phyloP scores from a whole-genome alignment of 83 land plant species.

The Larix sibirica region DNA sequence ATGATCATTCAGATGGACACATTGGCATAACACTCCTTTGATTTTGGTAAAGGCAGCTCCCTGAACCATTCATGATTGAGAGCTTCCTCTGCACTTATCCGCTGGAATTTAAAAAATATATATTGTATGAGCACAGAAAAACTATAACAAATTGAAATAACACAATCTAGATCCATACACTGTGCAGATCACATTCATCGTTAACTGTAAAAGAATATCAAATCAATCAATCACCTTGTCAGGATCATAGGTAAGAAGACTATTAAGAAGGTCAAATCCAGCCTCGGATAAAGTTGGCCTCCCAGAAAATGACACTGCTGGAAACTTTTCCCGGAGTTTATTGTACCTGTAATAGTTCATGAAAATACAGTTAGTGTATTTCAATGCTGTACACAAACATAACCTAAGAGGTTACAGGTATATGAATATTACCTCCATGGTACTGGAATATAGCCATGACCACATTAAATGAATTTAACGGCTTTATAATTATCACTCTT shows the following conservation, averaged over 20 bases:
- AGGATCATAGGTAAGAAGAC: slow-evolving; percentile 79
- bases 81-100: slow-evolving; percentile 93
- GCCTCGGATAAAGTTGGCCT: slow-evolving; percentile 70
- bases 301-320: slow-evolving; percentile 57
- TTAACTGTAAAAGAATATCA: too few relatives aligned
- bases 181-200: too few relatives aligned
- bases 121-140: too few relatives aligned
- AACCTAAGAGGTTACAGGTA: too few relatives aligned
- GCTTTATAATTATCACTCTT: too few relatives aligned
- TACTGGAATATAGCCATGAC: too few relatives aligned
- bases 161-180: too few relatives aligned
- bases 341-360: neutral
- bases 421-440: too few relatives aligned
- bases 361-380: too few relatives aligned
- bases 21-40: slow-evolving; percentile 86
- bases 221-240: slow-evolving; percentile 40
- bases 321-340: slow-evolving; percentile 49
- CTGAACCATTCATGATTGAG: slow-evolving; percentile 90
- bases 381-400: too few relatives aligned
- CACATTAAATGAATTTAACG: too few relatives aligned
- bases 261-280: slow-evolving; percentile 77
- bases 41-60: slow-evolving; percentile 88
- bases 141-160: too few relatives aligned
- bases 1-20: slow-evolving; percentile 71
- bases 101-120: slow-evolving; percentile 36